Evolutionary conservation across 2,329 filamentous ascomycete genomes (phyloP).

Genomic region (Penicillium sp.): DNA sequence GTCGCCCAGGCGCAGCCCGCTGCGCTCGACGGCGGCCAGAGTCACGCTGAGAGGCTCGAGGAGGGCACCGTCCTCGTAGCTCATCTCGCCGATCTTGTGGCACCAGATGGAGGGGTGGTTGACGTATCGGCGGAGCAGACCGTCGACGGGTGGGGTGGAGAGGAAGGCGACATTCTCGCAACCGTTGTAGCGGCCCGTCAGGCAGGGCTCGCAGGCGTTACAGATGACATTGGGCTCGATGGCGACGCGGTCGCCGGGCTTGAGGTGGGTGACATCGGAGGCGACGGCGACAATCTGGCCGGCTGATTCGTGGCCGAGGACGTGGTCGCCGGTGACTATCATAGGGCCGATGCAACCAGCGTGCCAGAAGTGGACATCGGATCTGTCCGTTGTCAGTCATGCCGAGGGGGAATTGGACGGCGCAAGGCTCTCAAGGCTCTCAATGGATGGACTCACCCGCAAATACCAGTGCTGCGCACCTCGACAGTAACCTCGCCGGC

Average conservation of each 20-base stretch:
- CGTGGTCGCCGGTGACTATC: constrained; percentile 86
- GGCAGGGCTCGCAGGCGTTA: constrained; percentile 84
- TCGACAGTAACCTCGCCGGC: constrained; percentile 85
- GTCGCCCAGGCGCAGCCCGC: constrained; percentile 80
- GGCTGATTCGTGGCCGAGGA: constrained; percentile 92
- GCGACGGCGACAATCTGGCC: constrained; percentile 72
- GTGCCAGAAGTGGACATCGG: constrained; percentile 97
- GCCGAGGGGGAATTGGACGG: no score
- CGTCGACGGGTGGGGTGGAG: constrained; percentile 86
- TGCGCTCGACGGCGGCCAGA: constrained; percentile 83
- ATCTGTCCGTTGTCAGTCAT: constrained; percentile 55
- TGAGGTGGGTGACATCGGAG: constrained; percentile 75
- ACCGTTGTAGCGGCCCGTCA: constrained; percentile 93
- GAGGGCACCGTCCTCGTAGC: constrained; percentile 86
- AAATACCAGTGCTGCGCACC: constrained; percentile 93
- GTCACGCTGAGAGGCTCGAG: constrained; percentile 90
- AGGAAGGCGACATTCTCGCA: constrained; percentile 86
- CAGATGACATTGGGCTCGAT: constrained; percentile 95
- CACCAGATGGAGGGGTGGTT: constrained; percentile 95
- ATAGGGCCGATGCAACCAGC: constrained; percentile 93
- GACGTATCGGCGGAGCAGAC: constrained; percentile 87
- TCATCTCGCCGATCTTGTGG: constrained; percentile 93
- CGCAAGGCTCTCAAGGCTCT: no score
- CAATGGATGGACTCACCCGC: constrained; percentile 68
- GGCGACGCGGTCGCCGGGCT: constrained; percentile 87